These are phyloP conservation scores for Cubamyces lactineus DNA, from an alignment of 768 basidiomycete genomes.

Conservation along the genomic window DNA sequence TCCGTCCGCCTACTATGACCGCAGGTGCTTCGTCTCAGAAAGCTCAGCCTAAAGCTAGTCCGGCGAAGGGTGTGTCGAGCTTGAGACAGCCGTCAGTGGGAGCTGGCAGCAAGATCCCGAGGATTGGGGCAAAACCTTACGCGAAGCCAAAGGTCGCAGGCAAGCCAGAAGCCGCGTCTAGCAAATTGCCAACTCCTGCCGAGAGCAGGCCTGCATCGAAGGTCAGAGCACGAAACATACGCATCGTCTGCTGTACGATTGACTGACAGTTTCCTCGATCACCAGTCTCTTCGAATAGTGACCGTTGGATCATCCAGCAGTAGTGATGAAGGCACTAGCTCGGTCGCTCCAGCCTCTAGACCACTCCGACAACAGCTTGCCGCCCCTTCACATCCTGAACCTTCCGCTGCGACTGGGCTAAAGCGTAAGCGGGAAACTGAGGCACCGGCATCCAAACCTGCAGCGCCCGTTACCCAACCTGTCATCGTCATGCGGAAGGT, in stretches of 20 bases:
- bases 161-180: not conserved
- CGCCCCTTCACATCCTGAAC: not conserved
- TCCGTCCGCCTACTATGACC: not conserved
- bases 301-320: constrained; percentile 18
- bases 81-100: constrained; percentile 35
- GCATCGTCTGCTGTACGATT: not conserved
- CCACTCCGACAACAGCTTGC: not conserved
- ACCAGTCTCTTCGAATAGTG: constrained; percentile 21
- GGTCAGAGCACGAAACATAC: not conserved
- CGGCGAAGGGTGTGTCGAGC: constrained; percentile 22
- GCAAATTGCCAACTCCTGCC: constrained; percentile 16
- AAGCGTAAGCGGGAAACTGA: constrained; percentile 38
- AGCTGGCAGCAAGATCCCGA: constrained; percentile 38
- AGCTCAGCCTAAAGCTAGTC: constrained; percentile 8
- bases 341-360: not conserved
- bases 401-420: constrained; percentile 20
- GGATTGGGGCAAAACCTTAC: constrained; percentile 40
- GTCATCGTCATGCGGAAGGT: constrained; percentile 41
- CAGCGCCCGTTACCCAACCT: constrained; percentile 31
- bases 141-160: constrained; percentile 27
- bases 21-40: not conserved
- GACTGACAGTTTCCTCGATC: not conserved
- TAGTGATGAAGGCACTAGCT: constrained; percentile 19
- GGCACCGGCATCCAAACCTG: constrained; percentile 27
- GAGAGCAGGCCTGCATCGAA: not conserved